Evolutionary conservation across 129 eudicot species (phyloP).

Genomic region (Flaveria robusta): DNA sequence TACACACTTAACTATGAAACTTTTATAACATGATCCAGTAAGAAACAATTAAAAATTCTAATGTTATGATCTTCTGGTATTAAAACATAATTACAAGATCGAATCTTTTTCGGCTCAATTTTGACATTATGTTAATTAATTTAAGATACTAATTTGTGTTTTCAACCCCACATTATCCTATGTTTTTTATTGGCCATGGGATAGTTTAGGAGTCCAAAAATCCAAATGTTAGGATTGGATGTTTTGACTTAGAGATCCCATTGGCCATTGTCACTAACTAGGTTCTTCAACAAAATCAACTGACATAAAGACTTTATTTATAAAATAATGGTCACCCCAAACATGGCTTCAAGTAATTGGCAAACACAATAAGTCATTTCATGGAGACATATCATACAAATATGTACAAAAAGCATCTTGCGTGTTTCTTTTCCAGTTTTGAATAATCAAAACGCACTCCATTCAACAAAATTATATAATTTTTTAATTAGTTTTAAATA

Average conservation of each 20-base stretch:
- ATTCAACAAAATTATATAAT: neutral
- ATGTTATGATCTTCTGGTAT: too few relatives aligned
- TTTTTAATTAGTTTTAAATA: neutral
- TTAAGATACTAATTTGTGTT: too few relatives aligned
- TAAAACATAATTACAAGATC: too few relatives aligned
- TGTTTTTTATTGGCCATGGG: neutral
- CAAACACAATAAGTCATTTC: slow-evolving; percentile 16
- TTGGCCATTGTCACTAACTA: slow-evolving; percentile 17
- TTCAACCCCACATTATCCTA: too few relatives aligned
- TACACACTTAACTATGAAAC: too few relatives aligned
- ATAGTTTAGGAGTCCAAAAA: neutral
- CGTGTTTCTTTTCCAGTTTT: neutral
- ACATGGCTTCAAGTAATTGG: slow-evolving; percentile 12
- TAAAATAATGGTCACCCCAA: neutral
- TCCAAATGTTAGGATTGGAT: slow-evolving; percentile 18
- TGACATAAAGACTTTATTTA: neutral
- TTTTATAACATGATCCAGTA: too few relatives aligned
- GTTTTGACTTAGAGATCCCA: slow-evolving; percentile 22
- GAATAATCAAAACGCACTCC: neutral
- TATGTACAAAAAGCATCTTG: slow-evolving; percentile 12
- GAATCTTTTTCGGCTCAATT: too few relatives aligned
- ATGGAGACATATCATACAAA: slow-evolving; percentile 11
- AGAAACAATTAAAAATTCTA: too few relatives aligned
- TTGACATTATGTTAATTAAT: too few relatives aligned
- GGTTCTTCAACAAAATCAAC: slow-evolving; percentile 10